Base-by-base conservation (phyloP, 805 yeast genomes). In the Wickerhamomyces sydowiorum region DNA sequence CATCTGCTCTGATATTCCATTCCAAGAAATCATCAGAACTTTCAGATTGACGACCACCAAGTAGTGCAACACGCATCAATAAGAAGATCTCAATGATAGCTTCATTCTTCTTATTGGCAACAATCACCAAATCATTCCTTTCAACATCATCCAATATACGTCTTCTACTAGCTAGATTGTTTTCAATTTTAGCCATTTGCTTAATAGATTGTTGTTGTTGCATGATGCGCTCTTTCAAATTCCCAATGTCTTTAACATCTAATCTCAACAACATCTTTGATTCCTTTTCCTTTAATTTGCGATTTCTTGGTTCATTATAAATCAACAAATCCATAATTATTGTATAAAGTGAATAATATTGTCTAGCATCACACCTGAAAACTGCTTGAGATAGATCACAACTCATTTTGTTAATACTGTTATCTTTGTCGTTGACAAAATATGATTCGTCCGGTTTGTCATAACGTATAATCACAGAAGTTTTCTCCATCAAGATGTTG, bases 321-420 rank as follows among this genome's bases (percentile, higher is more conserved):
- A 86, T 68, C 44, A 91, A 55, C 36, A 90, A 63, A 41, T 82
- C 80, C 51, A 77, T 69, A 1, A 75, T 67, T 30, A 89, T 76
- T 14, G 75, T 70, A 54, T 79, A 85, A 13, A 87, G 60, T 0
- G 88, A 70, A 48, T 70, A 70, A 57, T 86, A 90, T 54, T 88
- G 95, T 36, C 65, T 62, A 0, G 96, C 82, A 41, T 88, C 88
- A 40, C 88, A 76, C 6, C 78, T 68, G 1, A 88, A 72, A 5
- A 75, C 71, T 18, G 89, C 74, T 36, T 75, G 69, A 3, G 96
- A 95, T 38, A 86, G 69, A 52, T 83, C 88, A 13, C 86, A 73
- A 10, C 73, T 64, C 18, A 86, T 57, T 36, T 69, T 69, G 51
- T 80, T 69, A 28, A 71, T 57, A n/a, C 59, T 51, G 4, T 50